These are phyloP conservation scores for Ophiostoma montium DNA, from an alignment of 2,329 filamentous ascomycete genomes.

Conservation along the genomic window DNA sequence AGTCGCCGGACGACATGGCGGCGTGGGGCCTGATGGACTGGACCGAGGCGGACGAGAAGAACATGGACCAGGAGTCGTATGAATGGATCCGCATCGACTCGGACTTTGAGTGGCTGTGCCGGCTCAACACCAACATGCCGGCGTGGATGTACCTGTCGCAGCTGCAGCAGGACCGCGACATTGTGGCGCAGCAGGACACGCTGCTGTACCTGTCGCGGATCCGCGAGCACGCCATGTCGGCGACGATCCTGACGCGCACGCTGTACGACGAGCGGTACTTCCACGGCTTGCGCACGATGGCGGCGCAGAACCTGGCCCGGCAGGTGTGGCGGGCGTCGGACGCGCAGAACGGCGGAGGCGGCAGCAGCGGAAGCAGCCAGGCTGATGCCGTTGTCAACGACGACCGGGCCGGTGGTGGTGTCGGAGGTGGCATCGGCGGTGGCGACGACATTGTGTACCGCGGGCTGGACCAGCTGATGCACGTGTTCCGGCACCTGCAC, in stretches of 20 bases:
- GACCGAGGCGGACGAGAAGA: conserved; percentile 73
- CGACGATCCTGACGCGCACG: conserved; percentile 79
- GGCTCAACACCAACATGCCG: conserved; percentile 67
- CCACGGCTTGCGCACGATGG: conserved; percentile 78
- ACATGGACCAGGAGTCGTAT: conserved; percentile 92
- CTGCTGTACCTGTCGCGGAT: conserved; percentile 57
- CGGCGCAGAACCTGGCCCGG: conserved; percentile 61
- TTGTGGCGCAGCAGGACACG: conserved; percentile 71
- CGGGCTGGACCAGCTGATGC: conserved; percentile 54
- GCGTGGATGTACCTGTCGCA: conserved; percentile 98
- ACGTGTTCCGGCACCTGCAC: conserved; percentile 76
- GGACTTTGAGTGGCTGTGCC: conserved; percentile 95
- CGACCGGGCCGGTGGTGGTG: no score
- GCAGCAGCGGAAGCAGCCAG: background rate
- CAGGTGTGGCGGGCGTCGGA: conserved; percentile 37
- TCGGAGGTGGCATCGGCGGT: background rate
- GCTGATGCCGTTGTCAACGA: background rate
- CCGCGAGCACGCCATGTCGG: conserved; percentile 65
- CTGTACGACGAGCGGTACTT: conserved; percentile 88
- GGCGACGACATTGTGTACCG: conserved; percentile 9
- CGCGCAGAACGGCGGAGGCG: background rate
- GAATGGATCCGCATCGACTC: conserved; percentile 98
- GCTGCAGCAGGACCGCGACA: conserved; percentile 89
- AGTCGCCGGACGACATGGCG: conserved; percentile 63
- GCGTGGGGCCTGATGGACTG: conserved; percentile 83